Base-by-base conservation (phyloP, 768 basidiomycete genomes). In the Amylocystis lapponica region DNA sequence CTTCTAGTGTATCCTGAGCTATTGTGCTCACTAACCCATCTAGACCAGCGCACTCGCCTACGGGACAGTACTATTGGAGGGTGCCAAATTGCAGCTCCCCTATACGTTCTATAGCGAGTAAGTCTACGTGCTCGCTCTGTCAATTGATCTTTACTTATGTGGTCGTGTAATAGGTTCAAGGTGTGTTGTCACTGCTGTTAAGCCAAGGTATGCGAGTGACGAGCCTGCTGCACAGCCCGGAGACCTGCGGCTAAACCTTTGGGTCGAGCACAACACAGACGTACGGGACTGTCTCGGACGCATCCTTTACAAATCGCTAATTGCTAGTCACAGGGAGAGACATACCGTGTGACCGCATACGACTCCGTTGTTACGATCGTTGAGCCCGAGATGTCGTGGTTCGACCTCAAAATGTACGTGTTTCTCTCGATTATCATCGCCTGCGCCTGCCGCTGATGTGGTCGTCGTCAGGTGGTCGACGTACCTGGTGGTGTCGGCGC, bases 71-170 rank as follows among this genome's bases (percentile, higher is more conserved):
- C 64, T 90, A 27, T 39, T 78, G 10, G 70, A 79, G 44, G 73
- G 75, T 21, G 62, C 74, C 10, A 81, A 81, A 53, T 54, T 86
- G 37, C 73, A 77, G 47, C 56, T 92, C 41, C 85, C 87, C 7
- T 92, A 79, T 52, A 48, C 67, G 9, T 90, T 92, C 62, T 67
- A 84, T 64, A 89, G 85, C 75, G 86, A 92, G 89, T 91, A 52
- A 63, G 86, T 70, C 3, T 30, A 23, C 30, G n/a, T n/a, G n/a
- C 20, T 23, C 20, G 30, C 42, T 32, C 30, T 9, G 35, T 22
- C 13, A 21, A 27, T 31, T 9, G 36, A 42, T 10, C 41, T 4
- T 20, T 34, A 34, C n/a, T 35, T n/a, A n/a, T n/a, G n/a, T n/a
- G 29, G 12, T 33, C 4, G 16, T 14, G 11, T 30, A 10, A 13